These are phyloP conservation scores for Pestalotiopsis sp. DNA, from an alignment of 2,329 filamentous ascomycete genomes.

Conservation along the genomic window DNA sequence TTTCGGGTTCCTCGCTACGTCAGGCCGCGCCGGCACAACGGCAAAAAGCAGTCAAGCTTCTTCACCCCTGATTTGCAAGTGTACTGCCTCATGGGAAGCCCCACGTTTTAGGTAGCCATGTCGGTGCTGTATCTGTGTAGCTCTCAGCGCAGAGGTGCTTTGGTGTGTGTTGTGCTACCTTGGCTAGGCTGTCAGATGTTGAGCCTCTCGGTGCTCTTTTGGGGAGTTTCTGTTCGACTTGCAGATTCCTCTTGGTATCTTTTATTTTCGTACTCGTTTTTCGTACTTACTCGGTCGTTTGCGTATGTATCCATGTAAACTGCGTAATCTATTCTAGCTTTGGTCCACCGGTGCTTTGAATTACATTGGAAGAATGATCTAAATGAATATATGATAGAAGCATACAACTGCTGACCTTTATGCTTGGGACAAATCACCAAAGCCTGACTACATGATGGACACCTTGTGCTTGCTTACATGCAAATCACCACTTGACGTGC, in stretches of 20 bases:
- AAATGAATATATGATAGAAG: too few species aligned
- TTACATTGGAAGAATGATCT: too few species aligned
- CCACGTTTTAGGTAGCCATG: not conserved
- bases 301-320: not conserved
- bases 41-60: not conserved
- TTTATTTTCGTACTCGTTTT: not conserved
- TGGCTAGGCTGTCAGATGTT: not conserved
- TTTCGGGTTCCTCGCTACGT: not conserved
- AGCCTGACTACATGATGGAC: too few species aligned
- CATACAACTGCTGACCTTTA: too few species aligned
- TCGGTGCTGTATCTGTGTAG: not conserved
- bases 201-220: not conserved
- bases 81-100: slow-evolving; percentile 9
- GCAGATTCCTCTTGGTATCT: not conserved
- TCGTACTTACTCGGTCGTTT: not conserved
- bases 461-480: too few species aligned
- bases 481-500: too few species aligned
- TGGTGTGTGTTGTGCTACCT: not conserved
- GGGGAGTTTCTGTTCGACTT: not conserved
- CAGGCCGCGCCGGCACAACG: not conserved
- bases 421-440: too few species aligned
- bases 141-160: not conserved
- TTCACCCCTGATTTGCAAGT: slow-evolving; percentile 3
- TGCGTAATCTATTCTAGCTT: not conserved
- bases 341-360: too few species aligned